Evolutionary conservation across 1,284 basidiomycete genomes (phyloP), one percentile per base, ranked within the genome.

Genomic region (Stereum hirsutum): DNA sequence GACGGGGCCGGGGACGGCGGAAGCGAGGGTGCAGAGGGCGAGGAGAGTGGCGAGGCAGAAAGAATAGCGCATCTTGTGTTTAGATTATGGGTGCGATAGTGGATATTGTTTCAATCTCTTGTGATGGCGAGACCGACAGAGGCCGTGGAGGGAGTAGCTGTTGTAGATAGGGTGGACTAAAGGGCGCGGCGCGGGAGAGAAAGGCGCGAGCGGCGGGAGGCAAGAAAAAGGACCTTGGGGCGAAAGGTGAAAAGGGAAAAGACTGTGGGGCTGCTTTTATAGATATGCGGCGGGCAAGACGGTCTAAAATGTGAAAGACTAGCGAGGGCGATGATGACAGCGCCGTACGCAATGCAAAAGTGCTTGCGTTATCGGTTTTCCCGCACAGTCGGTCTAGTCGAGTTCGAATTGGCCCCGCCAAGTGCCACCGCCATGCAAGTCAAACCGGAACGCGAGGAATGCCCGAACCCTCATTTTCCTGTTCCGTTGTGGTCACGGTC

Each of bases 1-100:
- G 19, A 8, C 20, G 3, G 43, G 19, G 26, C 17, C 15, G 7
- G 27, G 43, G 1, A 39, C 30, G 25, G 43, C 43, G 24, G 14
- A 17, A 23, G 27, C 35, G 28, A 39, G 15, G 2, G 43, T 25
- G 36, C 43, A 38, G 30, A 44, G 36, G 36, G 35, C 35, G 15
- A 37, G 23, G 27, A 44, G 36, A 19, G 30, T 11, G n/a, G 30
- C 24, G 21, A 44, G 20, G 43, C 20, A 38, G 37, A 23, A 12
- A 11, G 37, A 19, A n/a, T 27, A 6, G 35, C 43, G 43, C 43
- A 44, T 44, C n/a, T n/a, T 2, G 35, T 30, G 15, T 15, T n/a
- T 25, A 38, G 17, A 10, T 6, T 15, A 8, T n/a, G 5, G 21
- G 41, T 11, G 12, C 33, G 25, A 8, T 37, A 21, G 17, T 21